phyloP scores from a whole-genome alignment of 345 rosid species.

The Pistacia integerrima region DNA sequence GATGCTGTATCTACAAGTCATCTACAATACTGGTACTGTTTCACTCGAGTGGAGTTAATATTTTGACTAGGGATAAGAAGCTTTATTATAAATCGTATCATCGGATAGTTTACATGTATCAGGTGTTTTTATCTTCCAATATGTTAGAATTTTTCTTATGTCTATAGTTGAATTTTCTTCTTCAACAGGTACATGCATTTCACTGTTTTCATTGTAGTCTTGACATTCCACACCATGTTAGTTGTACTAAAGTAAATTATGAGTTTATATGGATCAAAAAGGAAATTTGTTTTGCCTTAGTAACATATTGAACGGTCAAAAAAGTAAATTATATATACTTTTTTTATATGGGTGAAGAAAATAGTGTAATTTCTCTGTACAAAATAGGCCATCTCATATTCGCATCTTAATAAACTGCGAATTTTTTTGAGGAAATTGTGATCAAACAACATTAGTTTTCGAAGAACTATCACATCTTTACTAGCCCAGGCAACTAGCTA shows the following conservation, averaged over 20 bases:
- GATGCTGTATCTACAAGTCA: constrained; percentile 13
- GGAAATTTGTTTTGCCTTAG: neutral
- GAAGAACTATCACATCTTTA: neutral
- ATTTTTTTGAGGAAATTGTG: too few relatives aligned
- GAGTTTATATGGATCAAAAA: neutral
- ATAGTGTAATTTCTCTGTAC: neutral
- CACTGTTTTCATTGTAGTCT: neutral
- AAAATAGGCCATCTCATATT: neutral
- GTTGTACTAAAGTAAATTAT: neutral
- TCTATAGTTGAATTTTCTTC: too few relatives aligned
- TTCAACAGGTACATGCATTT: constrained; percentile 3
- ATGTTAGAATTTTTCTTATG: too few relatives aligned
- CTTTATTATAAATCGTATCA: too few relatives aligned
- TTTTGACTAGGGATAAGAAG: too few relatives aligned
- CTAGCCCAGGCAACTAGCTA: constrained; percentile 13
- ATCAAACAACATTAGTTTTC: neutral
- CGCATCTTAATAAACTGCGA: too few relatives aligned
- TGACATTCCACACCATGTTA: neutral
- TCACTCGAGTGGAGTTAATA: too few relatives aligned
- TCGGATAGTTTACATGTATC: too few relatives aligned
- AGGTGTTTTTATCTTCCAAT: too few relatives aligned
- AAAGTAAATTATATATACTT: too few relatives aligned
- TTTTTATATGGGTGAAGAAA: too few relatives aligned
- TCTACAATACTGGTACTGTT: too few relatives aligned
- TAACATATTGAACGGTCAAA: neutral